Base-by-base conservation (phyloP, 2,329 filamentous ascomycete species). In the Pezicula radicicola region DNA sequence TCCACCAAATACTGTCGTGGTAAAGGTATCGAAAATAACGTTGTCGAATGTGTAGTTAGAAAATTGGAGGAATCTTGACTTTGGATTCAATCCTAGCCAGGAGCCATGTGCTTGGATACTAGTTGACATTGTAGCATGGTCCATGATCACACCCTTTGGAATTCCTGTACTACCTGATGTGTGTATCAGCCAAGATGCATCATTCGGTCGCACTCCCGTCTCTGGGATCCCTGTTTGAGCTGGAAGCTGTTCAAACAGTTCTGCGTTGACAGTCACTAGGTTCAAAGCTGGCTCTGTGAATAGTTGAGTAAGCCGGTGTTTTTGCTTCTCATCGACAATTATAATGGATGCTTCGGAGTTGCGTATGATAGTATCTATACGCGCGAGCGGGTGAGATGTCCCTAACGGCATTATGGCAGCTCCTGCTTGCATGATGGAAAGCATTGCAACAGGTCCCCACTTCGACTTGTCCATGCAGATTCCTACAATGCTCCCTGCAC, bases 341-440 rank as follows among this genome's bases (percentile, higher is more conserved):
- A 45, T 45, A 18, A 45, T 33, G 9, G 21, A 28, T 33, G 42
- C 42, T 45, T 45, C 42, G 6, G 42, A 45, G n/a, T 45, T 45
- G 42, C 42, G n/a, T 45, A 45, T 12, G 21, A 45, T 45, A 45
- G 42, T 45, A 1, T 45, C 21, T n/a, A 45, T 45, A 18, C 42
- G 42, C 13, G 19, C 42, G 27, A 45, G 27, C 7, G 42, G 42
- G 21, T 45, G 42, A n/a, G 42, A 45, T 45, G n/a, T 45, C 3
- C 42, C 42, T 10, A 45, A 15, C 13, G 42, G 42, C 42, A 45
- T 45, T 45, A 45, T 45, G 27, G 42, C 42, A 33, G 42, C 42
- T 28, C 42, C 42, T 45, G 42, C 42, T 45, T 45, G 42, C 42
- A 45, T 45, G 42, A 45, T 45, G 25, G 42, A 28, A 45, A 45